Evolutionary conservation across 2,329 filamentous ascomycete species (phyloP), one percentile per base, ranked within the genome.

Genomic region (Monosporascus sp.): DNA sequence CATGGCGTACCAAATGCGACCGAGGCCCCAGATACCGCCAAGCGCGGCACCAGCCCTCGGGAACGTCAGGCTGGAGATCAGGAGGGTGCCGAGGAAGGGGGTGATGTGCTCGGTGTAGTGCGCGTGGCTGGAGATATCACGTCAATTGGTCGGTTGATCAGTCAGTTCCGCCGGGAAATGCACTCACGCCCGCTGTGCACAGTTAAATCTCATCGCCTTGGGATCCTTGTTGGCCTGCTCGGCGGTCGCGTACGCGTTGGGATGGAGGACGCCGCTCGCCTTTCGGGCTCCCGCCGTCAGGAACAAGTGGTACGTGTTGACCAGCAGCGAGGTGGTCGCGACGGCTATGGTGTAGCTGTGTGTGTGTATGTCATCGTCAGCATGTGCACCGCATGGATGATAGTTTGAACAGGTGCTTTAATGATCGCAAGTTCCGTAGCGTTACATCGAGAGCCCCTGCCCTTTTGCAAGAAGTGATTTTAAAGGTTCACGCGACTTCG

Each of bases 31-130:
- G 31, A 65, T 65, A 15, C 65, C 73, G 17, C 83, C 83, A 27
- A 83, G 61, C 9, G 60, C 62, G 18, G 79, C 78, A 31, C 78
- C 72, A 20, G 70, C 67, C 6, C 75, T 53, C 2, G 84, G 85
- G 65, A 74, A 84, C 38, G 68, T 66, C 24, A 85, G 64, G 35
- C 84, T 83, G 9, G 80, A 70, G 60, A 87, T 74, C 55, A 84
- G 66, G 11, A 85, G 70, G 24, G 74, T 69, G 22, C 70, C 73
- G 11, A 86, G 62, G 63, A 80, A 74, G 3, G 80, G 72, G 8
- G 77, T 70, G 37, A 81, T 72, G 69, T 82, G 84, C 73, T 88
- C 85, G 58, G 75, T 75, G 70, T 77, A 87, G 74, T 87, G 86
- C 60, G 73, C 70, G 65, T 88, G 84, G 9, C 43, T 46, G 39